Evolutionary conservation across 2,329 filamentous ascomycete genomes (phyloP), one percentile per base, ranked within the genome.

Genomic region (Trichoderma atroviride): DNA sequence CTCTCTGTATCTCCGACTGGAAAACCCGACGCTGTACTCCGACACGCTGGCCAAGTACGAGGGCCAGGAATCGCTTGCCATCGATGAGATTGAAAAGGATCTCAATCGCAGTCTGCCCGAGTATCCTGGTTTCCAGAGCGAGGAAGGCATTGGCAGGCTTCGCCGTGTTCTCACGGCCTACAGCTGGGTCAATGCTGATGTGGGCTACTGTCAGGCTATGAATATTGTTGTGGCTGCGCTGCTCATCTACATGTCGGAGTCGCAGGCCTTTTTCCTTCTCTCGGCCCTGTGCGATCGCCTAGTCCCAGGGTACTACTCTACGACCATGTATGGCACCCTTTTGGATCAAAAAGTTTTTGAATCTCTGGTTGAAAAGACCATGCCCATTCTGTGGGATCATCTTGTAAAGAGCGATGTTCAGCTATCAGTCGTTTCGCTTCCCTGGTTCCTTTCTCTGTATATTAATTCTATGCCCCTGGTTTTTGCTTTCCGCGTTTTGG

Each of bases 401-500:
- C 88, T 99, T n/a, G 92, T 94, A 73, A 97, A 96, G 81, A 96
- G 92, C 70, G 96, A 99, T 76, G 94, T 99, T 27, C 96, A 99
- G 79, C 88, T 99, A 24, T 98, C 96, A 0, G 96, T 99, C 40
- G 96, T 98, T 19, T 98, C 95, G 11, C 85, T 99, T 55, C 96
- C 96, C 3, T 99, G 96, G 96, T 99, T 99, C 78, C 85, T 99
- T 68, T 98, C 95, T 5, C 86, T 99, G 22, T 99, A 98, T 81
- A 96, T 99, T 84, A 99, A 99, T 85, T 98, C 95, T 1, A 99
- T 99, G 96, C 96, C 96, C 5, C 85, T 99, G 19, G 94, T 98
- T 1, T 99, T 98, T 80, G 96, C 96, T 57, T 99, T 98, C 80
- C 88, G 96, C 68, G 96, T 99, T 60, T 82, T 99, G 71, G 96